Percentiles rank a stretch among this genome's conserved stretches.
Conservation (phyloP, 2,329 filamentous ascomycete genomes). For the Colletotrichum tabaci region DNA sequence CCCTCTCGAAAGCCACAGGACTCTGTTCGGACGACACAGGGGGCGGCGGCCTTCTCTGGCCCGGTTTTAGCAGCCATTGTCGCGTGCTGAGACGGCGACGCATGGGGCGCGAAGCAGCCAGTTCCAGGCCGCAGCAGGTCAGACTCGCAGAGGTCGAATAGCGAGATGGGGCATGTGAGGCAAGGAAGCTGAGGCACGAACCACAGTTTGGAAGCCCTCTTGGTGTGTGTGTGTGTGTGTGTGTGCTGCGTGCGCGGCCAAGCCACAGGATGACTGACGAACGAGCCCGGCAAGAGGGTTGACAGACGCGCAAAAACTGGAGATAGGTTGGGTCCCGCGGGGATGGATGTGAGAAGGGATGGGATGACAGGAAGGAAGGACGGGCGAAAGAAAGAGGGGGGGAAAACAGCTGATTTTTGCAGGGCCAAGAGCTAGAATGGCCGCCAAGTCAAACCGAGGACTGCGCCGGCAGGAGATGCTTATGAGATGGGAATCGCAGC, state of each 20-base stretch:
- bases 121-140: slow-evolving; percentile 20
- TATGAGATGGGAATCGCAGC: not conserved
- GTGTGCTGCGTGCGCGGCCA: not conserved
- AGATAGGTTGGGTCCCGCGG: slow-evolving; percentile 14
- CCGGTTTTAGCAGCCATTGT: slow-evolving; percentile 6
- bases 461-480: not conserved
- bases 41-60: not conserved
- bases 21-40: slow-evolving; percentile 30
- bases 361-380: slow-evolving; percentile 23
- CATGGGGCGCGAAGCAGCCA: slow-evolving; percentile 18
- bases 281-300: not conserved
- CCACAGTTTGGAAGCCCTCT: not conserved
- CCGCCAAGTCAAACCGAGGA: slow-evolving; percentile 39
- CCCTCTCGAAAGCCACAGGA: not conserved
- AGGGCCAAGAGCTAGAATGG: slow-evolving; percentile 38
- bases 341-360: slow-evolving; percentile 28
- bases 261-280: not conserved
- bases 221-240: not conserved
- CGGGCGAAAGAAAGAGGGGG: not conserved
- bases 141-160: too few species aligned
- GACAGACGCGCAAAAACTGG: not conserved
- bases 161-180: not conserved
- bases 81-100: slow-evolving; percentile 36
- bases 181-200: not conserved
- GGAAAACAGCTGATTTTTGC: slow-evolving; percentile 42